Evolutionary conservation across 1,284 basidiomycete genomes (phyloP).

Genomic region (Kwoniella shivajii): DNA sequence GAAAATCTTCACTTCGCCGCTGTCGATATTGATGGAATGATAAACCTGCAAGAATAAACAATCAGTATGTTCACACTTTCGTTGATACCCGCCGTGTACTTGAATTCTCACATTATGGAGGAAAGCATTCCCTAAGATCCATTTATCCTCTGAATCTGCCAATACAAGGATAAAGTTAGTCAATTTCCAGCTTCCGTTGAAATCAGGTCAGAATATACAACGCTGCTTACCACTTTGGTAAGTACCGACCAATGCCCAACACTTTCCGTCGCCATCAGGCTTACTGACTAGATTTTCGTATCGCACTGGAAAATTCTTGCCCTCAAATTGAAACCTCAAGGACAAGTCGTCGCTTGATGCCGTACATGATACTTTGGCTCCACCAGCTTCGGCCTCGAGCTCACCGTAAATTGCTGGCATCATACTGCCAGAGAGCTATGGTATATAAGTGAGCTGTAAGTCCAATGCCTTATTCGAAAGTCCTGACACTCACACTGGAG

Average conservation of each 20-base stretch:
- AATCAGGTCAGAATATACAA: background rate
- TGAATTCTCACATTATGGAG: background rate
- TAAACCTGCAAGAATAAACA: background rate
- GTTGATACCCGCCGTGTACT: too few relatives aligned
- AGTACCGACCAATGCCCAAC: constrained; percentile 3
- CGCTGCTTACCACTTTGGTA: constrained; percentile 1
- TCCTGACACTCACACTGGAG: background rate
- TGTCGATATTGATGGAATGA: background rate
- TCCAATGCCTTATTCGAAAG: background rate
- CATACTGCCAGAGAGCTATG: background rate
- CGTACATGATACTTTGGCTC: background rate
- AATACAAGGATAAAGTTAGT: background rate
- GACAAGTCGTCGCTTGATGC: background rate
- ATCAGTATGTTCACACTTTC: too few relatives aligned
- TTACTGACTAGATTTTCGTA: constrained; percentile 3
- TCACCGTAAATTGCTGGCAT: background rate
- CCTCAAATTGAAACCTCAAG: background rate
- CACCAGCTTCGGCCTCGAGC: background rate
- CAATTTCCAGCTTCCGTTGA: background rate
- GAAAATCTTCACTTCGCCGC: background rate
- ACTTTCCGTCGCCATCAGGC: background rate
- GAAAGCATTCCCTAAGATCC: constrained; percentile 1
- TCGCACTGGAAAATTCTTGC: background rate
- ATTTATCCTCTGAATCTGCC: background rate
- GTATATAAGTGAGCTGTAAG: background rate